A percentile compares a stretch with the other conserved stretches of the same genome.
phyloP scores from a whole-genome alignment of 768 basidiomycete genomes.

The Amyloporia xantha region DNA sequence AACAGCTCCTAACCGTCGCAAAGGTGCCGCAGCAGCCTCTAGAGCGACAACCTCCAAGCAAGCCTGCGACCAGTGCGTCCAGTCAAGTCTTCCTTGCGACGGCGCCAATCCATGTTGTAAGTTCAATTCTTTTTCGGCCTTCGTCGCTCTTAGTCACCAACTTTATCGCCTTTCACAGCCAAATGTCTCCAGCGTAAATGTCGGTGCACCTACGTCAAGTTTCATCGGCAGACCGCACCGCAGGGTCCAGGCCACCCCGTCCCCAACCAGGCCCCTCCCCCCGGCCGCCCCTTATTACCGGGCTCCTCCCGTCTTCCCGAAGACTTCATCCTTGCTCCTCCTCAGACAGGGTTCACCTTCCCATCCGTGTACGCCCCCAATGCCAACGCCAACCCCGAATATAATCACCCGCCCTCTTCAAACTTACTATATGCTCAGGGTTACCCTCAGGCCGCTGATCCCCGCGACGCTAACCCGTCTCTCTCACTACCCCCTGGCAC shows the following conservation, averaged over 20 bases:
- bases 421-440: slow-evolving; percentile 25
- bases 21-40: slow-evolving; percentile 59
- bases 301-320: slow-evolving; percentile 28
- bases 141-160: not conserved
- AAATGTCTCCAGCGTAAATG: slow-evolving; percentile 69
- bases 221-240: slow-evolving; percentile 76
- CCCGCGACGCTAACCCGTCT: not conserved
- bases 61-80: slow-evolving; percentile 81
- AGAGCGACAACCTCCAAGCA: slow-evolving; percentile 76
- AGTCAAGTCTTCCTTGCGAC: slow-evolving; percentile 68
- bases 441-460: slow-evolving; percentile 3
- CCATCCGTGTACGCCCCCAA: slow-evolving; percentile 24
- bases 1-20: slow-evolving; percentile 43
- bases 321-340: slow-evolving; percentile 37
- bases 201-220: slow-evolving; percentile 77
- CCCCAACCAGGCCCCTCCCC: slow-evolving; percentile 24
- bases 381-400: slow-evolving; percentile 22
- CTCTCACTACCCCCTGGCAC: slow-evolving; percentile 4
- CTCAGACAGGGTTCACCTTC: slow-evolving; percentile 24
- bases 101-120: slow-evolving; percentile 73
- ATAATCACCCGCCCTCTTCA: slow-evolving; percentile 22
- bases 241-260: slow-evolving; percentile 62
- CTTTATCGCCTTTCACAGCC: slow-evolving; percentile 33
- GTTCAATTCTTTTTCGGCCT: slow-evolving; percentile 15
- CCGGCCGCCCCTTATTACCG: slow-evolving; percentile 13